Evolutionary conservation across 305 asterid species (phyloP).

Genomic region (Fraxinus platypoda): DNA sequence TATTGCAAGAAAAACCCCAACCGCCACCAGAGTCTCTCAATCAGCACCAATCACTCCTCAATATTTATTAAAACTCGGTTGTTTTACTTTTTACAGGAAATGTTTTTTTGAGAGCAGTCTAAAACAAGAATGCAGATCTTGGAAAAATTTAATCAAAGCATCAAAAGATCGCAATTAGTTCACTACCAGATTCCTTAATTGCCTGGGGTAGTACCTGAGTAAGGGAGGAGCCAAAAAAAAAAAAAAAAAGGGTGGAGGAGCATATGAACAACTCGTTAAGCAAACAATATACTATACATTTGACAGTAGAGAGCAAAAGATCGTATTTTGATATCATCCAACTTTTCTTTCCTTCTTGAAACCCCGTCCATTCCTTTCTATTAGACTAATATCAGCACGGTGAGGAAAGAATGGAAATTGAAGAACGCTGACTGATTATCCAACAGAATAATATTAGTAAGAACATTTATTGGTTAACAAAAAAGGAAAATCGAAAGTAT

Average conservation of each 20-base stretch:
- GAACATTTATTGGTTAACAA: not conserved
- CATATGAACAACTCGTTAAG: conserved; percentile 1
- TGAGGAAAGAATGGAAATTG: conserved; percentile 60
- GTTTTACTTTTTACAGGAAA: not conserved
- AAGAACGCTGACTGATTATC: conserved; percentile 51
- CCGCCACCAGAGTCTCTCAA: not conserved
- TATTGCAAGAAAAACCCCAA: not conserved
- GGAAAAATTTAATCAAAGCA: not conserved
- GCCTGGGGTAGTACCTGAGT: not conserved
- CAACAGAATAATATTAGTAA: conserved; percentile 18
- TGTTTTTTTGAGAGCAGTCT: not conserved
- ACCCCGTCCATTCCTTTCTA: conserved; percentile 2
- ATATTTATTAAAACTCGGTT: not conserved
- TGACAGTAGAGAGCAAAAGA: not conserved
- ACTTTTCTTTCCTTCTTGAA: not conserved
- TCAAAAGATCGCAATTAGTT: not conserved
- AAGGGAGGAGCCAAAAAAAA: not conserved
- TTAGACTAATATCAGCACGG: conserved; percentile 40
- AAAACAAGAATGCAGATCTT: not conserved
- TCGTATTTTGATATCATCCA: not conserved
- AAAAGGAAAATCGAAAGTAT: not conserved
- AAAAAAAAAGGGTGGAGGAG: not conserved
- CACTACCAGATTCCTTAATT: not conserved
- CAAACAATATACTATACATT: not conserved
- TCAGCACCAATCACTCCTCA: not conserved